Evolutionary conservation across 768 basidiomycete genomes (phyloP).

Genomic region (Lyophyllum decastes): DNA sequence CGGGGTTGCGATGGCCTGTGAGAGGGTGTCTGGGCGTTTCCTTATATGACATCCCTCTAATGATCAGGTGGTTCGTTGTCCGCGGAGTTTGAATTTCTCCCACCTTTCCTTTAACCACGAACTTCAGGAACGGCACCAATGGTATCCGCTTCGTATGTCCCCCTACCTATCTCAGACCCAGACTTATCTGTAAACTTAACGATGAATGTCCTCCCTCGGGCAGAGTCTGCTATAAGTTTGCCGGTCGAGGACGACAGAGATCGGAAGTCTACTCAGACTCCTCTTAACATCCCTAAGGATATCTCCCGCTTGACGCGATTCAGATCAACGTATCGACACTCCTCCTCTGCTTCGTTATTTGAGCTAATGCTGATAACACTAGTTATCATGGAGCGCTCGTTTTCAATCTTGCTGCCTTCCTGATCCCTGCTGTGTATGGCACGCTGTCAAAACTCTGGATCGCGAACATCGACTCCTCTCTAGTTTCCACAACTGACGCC

Average conservation of each 20-base stretch:
- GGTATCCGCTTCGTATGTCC: not conserved
- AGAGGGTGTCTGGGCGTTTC: too few species aligned
- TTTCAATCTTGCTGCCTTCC: constrained; percentile 20
- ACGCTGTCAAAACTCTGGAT: constrained; percentile 24
- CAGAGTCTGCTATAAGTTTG: not conserved
- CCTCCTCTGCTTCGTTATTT: not conserved
- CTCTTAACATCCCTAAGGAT: not conserved
- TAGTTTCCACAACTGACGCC: constrained; percentile 23
- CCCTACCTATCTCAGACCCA: not conserved
- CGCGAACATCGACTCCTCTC: constrained; percentile 22
- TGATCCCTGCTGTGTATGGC: constrained; percentile 22
- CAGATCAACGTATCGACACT: not conserved
- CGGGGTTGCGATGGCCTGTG: too few species aligned
- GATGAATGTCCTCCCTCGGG: not conserved
- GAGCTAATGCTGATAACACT: not conserved
- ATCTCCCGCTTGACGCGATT: not conserved
- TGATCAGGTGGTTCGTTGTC: too few species aligned
- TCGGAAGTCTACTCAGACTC: not conserved
- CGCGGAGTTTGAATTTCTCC: not conserved
- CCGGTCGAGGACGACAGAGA: not conserved
- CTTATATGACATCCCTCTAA: too few species aligned
- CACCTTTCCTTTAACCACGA: not conserved
- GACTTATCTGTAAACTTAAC: not conserved
- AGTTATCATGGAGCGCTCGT: constrained; percentile 19
- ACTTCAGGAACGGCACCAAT: not conserved